Evolutionary conservation across 257 asterid species (phyloP).

Genomic region (Echites panduratus): DNA sequence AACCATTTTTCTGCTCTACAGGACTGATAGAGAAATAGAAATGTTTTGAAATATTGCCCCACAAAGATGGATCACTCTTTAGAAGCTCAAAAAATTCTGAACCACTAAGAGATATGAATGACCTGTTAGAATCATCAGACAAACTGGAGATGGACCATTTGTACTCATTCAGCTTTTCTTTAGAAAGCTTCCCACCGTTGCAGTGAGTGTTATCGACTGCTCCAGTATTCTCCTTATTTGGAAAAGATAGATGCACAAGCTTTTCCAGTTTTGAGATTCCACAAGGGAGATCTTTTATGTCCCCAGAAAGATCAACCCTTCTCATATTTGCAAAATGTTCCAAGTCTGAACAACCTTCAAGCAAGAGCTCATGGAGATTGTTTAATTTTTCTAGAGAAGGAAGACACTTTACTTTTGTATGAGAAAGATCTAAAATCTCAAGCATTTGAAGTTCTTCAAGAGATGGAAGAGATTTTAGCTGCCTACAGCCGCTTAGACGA

Average conservation of each 20-base stretch:
- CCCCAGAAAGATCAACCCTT: conserved; percentile 5
- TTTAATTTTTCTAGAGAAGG: conserved; percentile 4
- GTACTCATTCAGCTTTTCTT: neutral
- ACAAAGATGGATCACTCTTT: neutral
- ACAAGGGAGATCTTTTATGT: neutral
- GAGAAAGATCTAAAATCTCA: conserved; percentile 22
- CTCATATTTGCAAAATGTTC: neutral
- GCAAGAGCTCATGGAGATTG: conserved; percentile 11
- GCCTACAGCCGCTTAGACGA: conserved; percentile 13
- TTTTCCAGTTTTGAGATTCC: conserved; percentile 14
- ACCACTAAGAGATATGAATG: conserved; percentile 10
- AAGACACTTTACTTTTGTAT: conserved; percentile 12
- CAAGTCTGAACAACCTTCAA: conserved; percentile 13
- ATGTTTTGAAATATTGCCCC: conserved; percentile 7
- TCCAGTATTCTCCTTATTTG: neutral
- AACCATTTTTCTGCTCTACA: conserved; percentile 4
- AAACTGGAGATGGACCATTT: conserved; percentile 14
- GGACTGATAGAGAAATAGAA: conserved; percentile 16
- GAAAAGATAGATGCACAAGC: conserved; percentile 17
- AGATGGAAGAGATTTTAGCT: conserved; percentile 1
- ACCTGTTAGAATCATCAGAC: neutral
- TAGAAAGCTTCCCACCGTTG: neutral
- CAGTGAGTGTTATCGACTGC: neutral
- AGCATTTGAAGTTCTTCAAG: conserved; percentile 12
- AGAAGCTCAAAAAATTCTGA: conserved; percentile 8